Percentiles rank a stretch among this genome's conserved stretches.
These are phyloP conservation scores for Pelargonium citronellum DNA, from an alignment of 441 rosid species.

Conservation along the genomic window DNA sequence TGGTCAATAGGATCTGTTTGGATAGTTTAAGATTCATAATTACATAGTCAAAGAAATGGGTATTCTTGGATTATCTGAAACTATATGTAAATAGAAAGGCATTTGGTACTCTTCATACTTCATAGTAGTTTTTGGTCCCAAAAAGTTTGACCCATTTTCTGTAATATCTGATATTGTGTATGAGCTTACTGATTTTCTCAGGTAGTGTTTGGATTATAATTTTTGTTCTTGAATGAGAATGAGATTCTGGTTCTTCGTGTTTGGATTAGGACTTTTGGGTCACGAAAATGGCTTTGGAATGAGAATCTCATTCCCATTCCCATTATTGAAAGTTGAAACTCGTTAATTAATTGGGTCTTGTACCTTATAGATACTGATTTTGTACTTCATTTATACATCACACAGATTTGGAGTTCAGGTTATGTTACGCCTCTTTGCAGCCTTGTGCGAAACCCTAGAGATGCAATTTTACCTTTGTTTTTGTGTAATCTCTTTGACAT, in stretches of 20 bases:
- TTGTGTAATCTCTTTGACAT: neutral
- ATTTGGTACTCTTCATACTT: too few relatives aligned
- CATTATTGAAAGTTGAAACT: too few relatives aligned
- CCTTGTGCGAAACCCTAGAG: neutral
- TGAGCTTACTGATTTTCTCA: neutral
- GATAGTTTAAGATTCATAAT: neutral
- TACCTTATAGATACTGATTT: neutral
- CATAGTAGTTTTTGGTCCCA: neutral
- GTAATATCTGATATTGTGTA: neutral
- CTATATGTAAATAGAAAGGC: too few relatives aligned
- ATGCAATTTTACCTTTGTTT: neutral
- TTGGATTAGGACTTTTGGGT: too few relatives aligned
- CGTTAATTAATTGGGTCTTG: too few relatives aligned
- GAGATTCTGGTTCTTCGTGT: too few relatives aligned
- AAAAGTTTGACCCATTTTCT: neutral
- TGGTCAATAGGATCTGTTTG: constrained; percentile 5
- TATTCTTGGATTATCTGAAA: constrained; percentile 12
- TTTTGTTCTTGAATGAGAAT: too few relatives aligned
- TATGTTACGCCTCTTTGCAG: neutral
- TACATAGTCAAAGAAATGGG: neutral
- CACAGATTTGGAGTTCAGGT: neutral
- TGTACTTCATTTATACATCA: neutral
- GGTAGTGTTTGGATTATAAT: neutral
- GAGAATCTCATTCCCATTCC: too few relatives aligned
- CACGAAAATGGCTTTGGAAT: too few relatives aligned